These are phyloP conservation scores for Malus hybrid DNA, from an alignment of 331 rosid species.

Conservation along the genomic window DNA sequence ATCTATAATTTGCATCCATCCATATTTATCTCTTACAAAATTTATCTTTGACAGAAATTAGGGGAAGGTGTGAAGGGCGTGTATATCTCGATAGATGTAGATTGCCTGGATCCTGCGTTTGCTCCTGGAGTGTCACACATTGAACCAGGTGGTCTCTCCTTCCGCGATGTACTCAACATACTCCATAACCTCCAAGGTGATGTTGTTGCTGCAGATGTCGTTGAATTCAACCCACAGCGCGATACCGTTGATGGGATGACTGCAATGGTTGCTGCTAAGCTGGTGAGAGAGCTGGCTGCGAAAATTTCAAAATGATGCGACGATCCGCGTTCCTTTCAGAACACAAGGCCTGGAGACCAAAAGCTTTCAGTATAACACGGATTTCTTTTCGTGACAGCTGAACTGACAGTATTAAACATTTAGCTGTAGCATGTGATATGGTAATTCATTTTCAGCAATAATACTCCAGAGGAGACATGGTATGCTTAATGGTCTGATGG, in stretches of 20 bases:
- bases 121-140: slow-evolving; percentile 98
- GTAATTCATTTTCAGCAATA: background rate
- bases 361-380: background rate
- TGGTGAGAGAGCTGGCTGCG: slow-evolving; percentile 87
- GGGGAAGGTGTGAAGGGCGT: slow-evolving; percentile 97
- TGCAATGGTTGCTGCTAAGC: slow-evolving; percentile 98
- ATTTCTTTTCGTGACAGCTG: background rate
- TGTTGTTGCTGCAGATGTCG: slow-evolving; percentile 81
- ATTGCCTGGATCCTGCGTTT: slow-evolving; percentile 90
- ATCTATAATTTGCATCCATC: slow-evolving; percentile 29
- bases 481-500: background rate
- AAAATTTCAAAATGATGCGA: slow-evolving; percentile 58
- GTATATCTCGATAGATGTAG: slow-evolving; percentile 84
- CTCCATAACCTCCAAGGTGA: slow-evolving; percentile 84
- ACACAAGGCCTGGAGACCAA: background rate
- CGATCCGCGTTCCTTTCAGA: background rate
- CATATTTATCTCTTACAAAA: background rate
- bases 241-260: slow-evolving; percentile 97
- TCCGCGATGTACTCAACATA: slow-evolving; percentile 86
- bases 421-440: background rate
- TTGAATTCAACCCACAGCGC: slow-evolving; percentile 85
- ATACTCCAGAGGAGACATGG: background rate
- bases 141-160: slow-evolving; percentile 90
- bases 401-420: background rate
- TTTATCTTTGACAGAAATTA: slow-evolving; percentile 49